Evolutionary conservation across 2,329 filamentous ascomycete genomes (phyloP).

Genomic region (Exophiala calicioides): DNA sequence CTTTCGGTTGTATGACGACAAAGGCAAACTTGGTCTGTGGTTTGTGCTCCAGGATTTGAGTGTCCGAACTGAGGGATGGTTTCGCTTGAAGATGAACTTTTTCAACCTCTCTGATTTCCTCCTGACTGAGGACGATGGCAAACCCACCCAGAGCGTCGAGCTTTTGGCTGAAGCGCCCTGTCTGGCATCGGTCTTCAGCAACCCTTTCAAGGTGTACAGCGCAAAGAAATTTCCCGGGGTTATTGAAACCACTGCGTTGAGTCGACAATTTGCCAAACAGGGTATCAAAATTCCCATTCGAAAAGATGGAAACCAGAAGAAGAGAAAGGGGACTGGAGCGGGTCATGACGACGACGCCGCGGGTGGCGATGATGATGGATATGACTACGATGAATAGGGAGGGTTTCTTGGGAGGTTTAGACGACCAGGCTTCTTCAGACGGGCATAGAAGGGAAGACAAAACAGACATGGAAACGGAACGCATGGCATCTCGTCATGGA

Average conservation of each 20-base stretch:
- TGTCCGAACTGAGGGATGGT: slow-evolving; percentile 86
- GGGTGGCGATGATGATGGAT: slow-evolving; percentile 22
- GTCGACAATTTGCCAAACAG: slow-evolving; percentile 89
- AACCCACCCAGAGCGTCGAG: slow-evolving; percentile 2
- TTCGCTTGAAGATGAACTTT: slow-evolving; percentile 79
- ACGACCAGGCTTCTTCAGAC: neutral
- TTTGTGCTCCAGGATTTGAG: slow-evolving; percentile 95
- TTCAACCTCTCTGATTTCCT: slow-evolving; percentile 70
- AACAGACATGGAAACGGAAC: neutral
- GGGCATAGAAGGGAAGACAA: neutral
- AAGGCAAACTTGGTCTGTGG: slow-evolving; percentile 87
- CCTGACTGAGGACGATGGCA: slow-evolving; percentile 11
- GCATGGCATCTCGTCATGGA: neutral
- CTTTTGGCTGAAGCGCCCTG: slow-evolving; percentile 55
- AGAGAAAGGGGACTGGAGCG: slow-evolving; percentile 47
- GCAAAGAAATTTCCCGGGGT: slow-evolving; percentile 99
- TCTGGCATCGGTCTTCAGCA: slow-evolving; percentile 81
- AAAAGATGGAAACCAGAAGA: slow-evolving; percentile 67
- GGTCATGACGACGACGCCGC: slow-evolving; percentile 38
- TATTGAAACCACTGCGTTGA: slow-evolving; percentile 86
- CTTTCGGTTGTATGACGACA: slow-evolving; percentile 75
- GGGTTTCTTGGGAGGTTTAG: neutral
- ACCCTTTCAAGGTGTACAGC: slow-evolving; percentile 88
- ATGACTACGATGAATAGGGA: slow-evolving; percentile 6
- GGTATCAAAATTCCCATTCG: slow-evolving; percentile 96